Percentiles rank a stretch among this genome's conserved stretches.
These are phyloP conservation scores for Porphyrellus cyaneotinctus DNA, from an alignment of 768 basidiomycete genomes.

Conservation along the genomic window DNA sequence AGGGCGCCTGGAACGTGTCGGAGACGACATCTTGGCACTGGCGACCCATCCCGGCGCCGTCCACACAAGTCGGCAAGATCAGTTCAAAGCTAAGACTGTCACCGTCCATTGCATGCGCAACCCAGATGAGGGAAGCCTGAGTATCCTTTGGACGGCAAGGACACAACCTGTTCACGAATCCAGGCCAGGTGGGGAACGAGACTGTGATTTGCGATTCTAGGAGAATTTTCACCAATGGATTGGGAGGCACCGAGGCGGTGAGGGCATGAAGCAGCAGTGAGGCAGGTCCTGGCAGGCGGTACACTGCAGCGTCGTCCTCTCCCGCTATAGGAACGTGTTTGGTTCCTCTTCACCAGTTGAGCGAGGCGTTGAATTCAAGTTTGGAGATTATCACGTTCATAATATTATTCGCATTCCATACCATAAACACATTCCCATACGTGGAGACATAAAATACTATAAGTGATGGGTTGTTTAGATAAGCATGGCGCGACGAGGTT, in stretches of 20 bases:
- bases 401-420: neutral
- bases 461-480: neutral
- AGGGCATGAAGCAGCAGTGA: too few species aligned
- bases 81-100: conserved; percentile 10
- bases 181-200: conserved; percentile 14
- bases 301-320: too few species aligned
- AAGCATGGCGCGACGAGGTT: neutral
- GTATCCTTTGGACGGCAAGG: conserved; percentile 30
- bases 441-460: neutral
- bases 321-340: too few species aligned
- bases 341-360: too few species aligned
- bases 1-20: neutral
- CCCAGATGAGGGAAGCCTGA: conserved; percentile 24
- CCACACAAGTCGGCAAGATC: neutral
- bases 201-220: conserved; percentile 25
- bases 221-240: too few species aligned
- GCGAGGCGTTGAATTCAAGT: conserved; percentile 21
- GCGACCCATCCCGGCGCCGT: conserved; percentile 1
- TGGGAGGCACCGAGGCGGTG: too few species aligned
- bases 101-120: conserved; percentile 30
- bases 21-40: neutral
- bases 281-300: too few species aligned
- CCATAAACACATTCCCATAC: neutral
- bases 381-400: conserved; percentile 7
- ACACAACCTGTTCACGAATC: conserved; percentile 21